These are phyloP conservation scores for Syzygium malaccense DNA, from an alignment of 441 rosid genomes.

Conservation along the genomic window DNA sequence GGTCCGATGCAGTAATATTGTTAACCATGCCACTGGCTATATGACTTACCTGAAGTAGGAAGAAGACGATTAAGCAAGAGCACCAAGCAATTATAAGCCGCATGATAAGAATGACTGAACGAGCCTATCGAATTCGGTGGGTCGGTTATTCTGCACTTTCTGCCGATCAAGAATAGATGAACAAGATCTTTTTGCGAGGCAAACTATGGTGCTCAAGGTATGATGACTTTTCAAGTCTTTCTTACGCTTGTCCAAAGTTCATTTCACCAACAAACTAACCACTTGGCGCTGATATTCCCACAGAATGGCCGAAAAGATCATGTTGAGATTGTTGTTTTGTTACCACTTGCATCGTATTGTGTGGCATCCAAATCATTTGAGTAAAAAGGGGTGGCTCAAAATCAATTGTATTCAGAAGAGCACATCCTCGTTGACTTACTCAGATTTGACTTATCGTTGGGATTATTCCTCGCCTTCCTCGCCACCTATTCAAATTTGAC, in stretches of 20 bases:
- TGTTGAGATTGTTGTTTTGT: neutral
- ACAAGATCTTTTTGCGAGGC: neutral
- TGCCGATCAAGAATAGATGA: neutral
- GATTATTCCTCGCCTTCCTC: neutral
- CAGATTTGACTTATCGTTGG: neutral
- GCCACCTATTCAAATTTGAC: neutral
- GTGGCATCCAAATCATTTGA: neutral
- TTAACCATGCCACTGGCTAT: neutral
- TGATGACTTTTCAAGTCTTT: neutral
- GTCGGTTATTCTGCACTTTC: neutral
- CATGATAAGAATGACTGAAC: neutral
- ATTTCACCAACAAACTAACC: neutral
- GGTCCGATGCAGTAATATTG: neutral
- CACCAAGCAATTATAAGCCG: neutral
- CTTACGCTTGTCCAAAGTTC: neutral
- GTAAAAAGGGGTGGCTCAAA: neutral
- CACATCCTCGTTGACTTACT: neutral
- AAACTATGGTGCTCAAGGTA: neutral
- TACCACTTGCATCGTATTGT: neutral
- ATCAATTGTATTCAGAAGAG: neutral
- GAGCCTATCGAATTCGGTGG: neutral
- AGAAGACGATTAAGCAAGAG: neutral
- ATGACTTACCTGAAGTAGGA: neutral
- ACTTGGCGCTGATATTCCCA: neutral
- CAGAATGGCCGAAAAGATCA: neutral